Base-by-base conservation (phyloP, 495 filamentous ascomycete species). In the Lasiosphaeria miniovina region DNA sequence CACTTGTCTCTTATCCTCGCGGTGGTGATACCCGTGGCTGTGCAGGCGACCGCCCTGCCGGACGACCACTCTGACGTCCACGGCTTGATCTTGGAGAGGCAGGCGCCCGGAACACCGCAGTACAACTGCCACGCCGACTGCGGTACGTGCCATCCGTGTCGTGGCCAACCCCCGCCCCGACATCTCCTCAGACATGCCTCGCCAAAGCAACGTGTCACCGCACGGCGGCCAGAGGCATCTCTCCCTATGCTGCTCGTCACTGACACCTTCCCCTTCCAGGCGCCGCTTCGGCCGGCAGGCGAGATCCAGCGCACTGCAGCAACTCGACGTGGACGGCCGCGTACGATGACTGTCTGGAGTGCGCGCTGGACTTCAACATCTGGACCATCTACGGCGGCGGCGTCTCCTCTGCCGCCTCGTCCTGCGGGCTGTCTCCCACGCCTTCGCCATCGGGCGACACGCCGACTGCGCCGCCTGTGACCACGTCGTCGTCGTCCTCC, bases 371-470 rank as follows among this genome's bases (percentile, higher is more conserved):
- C 49, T 58, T 60, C 32, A 56, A 78, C 45, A 79, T 81, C 59
- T 83, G 80, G 80, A 55, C 69, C 49, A 69, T 74, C 57, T 82
- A 82, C 50, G 77, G 77, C 17, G 58, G 45, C 24, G 63, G 65
- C 3, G 65, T 82, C 3, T 62, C 61, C 6, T 49, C 49, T 2
- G 74, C 71, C 15, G 77, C 73, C 9, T 55, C 49, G 4, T 49
- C 60, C 1, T 80, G 78, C 58, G 71, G 73, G 24, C 65, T 78
- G 40, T 64, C 68, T 40, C 65, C 73, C 5, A 73, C 68, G 0
- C 77, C 78, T 4, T 60, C 55, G 5, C 53, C 67, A 7, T 58
- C 62, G 3, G 55, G n/a, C 6, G 49, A 40, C 38, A 41, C 38
- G 38, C 1, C 38, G 7, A 1, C 38, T 3, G 38, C 14, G 38